Evolutionary conservation across 371 early-diverging fungal species (phyloP), one percentile per base, ranked within the genome.

Genomic region (Mortierella sp.): DNA sequence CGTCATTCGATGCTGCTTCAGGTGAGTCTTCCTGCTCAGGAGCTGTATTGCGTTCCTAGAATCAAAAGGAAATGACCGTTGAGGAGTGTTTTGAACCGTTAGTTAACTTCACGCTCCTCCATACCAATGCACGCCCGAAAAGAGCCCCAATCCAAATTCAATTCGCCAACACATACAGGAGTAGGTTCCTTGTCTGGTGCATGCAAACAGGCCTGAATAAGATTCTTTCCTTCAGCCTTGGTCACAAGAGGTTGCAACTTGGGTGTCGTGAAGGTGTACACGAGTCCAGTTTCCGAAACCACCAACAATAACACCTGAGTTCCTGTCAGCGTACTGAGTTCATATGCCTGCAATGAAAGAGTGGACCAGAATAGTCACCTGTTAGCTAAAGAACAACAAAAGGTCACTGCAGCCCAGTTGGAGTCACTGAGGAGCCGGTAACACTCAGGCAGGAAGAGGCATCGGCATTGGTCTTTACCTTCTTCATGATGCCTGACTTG

Each of bases 401-500:
- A 34, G 31, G n/a, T 7, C 21, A 16, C 6, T 25, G 58, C n/a
- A n/a, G n/a, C n/a, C n/a, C n/a, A n/a, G n/a, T n/a, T n/a, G n/a
- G n/a, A n/a, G n/a, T n/a, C n/a, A n/a, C n/a, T n/a, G n/a, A n/a
- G n/a, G n/a, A n/a, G n/a, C n/a, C n/a, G n/a, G n/a, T n/a, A n/a
- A n/a, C n/a, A n/a, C n/a, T n/a, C n/a, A n/a, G n/a, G n/a, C n/a
- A n/a, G n/a, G n/a, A n/a, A n/a, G n/a, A n/a, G n/a, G n/a, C n/a
- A n/a, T n/a, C n/a, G n/a, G n/a, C n/a, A n/a, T n/a, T n/a, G n/a
- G n/a, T n/a, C n/a, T n/a, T n/a, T 69, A 87, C 92, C 88, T 98
- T 99, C 80, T 98, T 99, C 98, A 99, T 97, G 71, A 99, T 95
- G 45, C 99, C 99, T 31, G 97, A 96, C 81, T 98, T 99, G 79